Conservation (phyloP, 1,139 yeast genomes). For the Yamadazyma oceani region DNA sequence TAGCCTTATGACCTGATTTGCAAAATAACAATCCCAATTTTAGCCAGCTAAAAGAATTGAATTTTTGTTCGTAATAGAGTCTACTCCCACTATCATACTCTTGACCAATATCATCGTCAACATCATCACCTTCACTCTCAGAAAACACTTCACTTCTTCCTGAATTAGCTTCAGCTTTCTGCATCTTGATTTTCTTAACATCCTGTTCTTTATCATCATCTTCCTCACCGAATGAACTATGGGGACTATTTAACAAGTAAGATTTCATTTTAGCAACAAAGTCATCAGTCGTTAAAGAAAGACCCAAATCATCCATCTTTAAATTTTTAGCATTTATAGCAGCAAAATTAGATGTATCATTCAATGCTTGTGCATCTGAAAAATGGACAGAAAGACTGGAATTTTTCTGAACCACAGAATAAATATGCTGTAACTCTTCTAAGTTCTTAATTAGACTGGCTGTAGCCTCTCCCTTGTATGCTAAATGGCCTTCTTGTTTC, state of each 20-base stretch:
- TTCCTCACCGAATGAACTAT: slow-evolving; percentile 1
- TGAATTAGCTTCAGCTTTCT: too few relatives aligned
- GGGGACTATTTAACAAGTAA: slow-evolving; percentile 17
- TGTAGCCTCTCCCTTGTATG: slow-evolving; percentile 33
- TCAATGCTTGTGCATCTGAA: slow-evolving; percentile 41
- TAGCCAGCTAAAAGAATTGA: slow-evolving; percentile 55
- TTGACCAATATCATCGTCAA: slow-evolving; percentile 5
- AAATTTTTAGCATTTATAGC: slow-evolving; percentile 58
- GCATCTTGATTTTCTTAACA: not conserved
- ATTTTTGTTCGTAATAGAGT: slow-evolving; percentile 22
- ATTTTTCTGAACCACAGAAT: slow-evolving; percentile 23
- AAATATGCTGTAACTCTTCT: slow-evolving; percentile 25
- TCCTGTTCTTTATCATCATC: slow-evolving; percentile 14
- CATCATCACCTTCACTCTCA: slow-evolving; percentile 9
- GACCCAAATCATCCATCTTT: slow-evolving; percentile 53
- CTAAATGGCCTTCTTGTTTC: slow-evolving; percentile 21
- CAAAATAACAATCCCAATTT: slow-evolving; percentile 57
- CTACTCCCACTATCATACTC: slow-evolving; percentile 6
- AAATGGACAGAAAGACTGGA: slow-evolving; percentile 23
- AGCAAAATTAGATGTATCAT: slow-evolving; percentile 40
- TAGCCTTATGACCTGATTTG: slow-evolving; percentile 47
- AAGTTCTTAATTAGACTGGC: slow-evolving; percentile 23
- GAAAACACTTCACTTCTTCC: too few relatives aligned
- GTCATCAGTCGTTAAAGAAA: slow-evolving; percentile 48
- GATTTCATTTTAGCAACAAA: slow-evolving; percentile 40